Evolutionary conservation across 208 protist genomes (phyloP), one percentile per base, ranked within the genome.

Genomic region (Crithidia fasciculata): DNA sequence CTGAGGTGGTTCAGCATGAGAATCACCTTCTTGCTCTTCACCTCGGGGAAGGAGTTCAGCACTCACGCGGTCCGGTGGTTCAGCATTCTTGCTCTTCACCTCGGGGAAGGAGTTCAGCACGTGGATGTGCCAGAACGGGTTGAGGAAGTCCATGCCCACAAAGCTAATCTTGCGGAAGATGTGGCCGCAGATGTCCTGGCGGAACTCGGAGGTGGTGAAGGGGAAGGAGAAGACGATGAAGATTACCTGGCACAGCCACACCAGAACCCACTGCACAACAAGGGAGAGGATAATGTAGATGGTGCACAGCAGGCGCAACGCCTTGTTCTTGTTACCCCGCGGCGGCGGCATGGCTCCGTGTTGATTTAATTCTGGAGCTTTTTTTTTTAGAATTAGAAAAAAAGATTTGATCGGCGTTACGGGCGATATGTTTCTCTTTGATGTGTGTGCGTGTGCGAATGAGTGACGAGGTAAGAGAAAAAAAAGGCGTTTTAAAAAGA

Each of bases 1-100:
- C 89, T 94, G 43, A 92, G 76, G 75, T 96, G 92, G 74, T 96
- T 96, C 74, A 96, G 87, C 88, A 94, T 92, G 5, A 96, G 39
- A 63, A 96, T 84, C 13, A 92, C 72, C 75, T 91, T 91, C 68
- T 85, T 84, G 43, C 49, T 85, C 56, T 86, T 71, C 39, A 83
- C 70, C 57, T 88, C 70, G 13, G 89, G 92, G 52, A 93, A 92
- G 43, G 83, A 84, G 69, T 88, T 87, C 18, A 89, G 83, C 9
- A 90, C 84, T n/a, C n/a, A n/a, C n/a, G n/a, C n/a, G n/a, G n/a
- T n/a, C n/a, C n/a, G n/a, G n/a, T n/a, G n/a, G n/a, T n/a, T n/a
- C n/a, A n/a, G n/a, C n/a, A n/a, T n/a, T n/a, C n/a, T n/a, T n/a
- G n/a, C n/a, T n/a, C n/a, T n/a, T n/a, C n/a, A n/a, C n/a, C n/a